Percentiles rank a stretch among this genome's conserved stretches.
Conservation (phyloP, 2,329 filamentous ascomycete species). For the Orbilia brochopaga region DNA sequence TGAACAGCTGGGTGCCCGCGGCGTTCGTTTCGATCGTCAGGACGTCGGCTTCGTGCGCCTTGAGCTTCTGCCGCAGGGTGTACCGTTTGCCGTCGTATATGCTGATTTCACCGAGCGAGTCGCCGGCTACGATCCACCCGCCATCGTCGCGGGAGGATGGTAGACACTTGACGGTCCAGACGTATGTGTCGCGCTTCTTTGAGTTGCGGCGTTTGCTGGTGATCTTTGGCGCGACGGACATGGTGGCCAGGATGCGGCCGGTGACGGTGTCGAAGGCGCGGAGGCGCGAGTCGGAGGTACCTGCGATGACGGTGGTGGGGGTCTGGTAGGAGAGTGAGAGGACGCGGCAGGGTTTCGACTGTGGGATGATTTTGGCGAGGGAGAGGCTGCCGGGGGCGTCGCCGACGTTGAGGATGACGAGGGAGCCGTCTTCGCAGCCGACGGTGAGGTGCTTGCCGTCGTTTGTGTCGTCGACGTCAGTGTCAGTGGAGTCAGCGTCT, state of each 20-base stretch:
- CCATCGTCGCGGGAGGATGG: slow-evolving; percentile 67
- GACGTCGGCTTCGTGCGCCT: slow-evolving; percentile 86
- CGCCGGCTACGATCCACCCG: slow-evolving; percentile 80
- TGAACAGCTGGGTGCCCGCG: slow-evolving; percentile 82
- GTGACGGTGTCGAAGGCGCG: slow-evolving; percentile 85
- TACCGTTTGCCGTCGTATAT: slow-evolving; percentile 95
- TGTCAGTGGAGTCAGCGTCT: slow-evolving; percentile 55
- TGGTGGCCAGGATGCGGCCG: slow-evolving; percentile 75
- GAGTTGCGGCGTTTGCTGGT: slow-evolving; percentile 59
- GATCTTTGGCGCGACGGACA: slow-evolving; percentile 84
- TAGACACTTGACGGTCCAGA: slow-evolving; percentile 86
- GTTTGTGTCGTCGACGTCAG: slow-evolving; percentile 56
- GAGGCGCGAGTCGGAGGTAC: slow-evolving; percentile 96
- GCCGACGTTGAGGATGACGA: slow-evolving; percentile 84
- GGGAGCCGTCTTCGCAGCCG: slow-evolving; percentile 88
- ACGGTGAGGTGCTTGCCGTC: slow-evolving; percentile 67
- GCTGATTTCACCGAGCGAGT: slow-evolving; percentile 89
- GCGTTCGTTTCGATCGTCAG: slow-evolving; percentile 81
- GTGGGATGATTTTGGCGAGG: slow-evolving; percentile 39
- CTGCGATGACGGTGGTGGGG: slow-evolving; percentile 79
- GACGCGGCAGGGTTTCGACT: slow-evolving; percentile 61
- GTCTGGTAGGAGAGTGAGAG: slow-evolving; percentile 91
- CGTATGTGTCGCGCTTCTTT: slow-evolving; percentile 75
- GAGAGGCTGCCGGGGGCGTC: slow-evolving; percentile 63
- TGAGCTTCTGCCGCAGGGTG: slow-evolving; percentile 82